Base-by-base conservation (phyloP, 1,284 basidiomycete genomes). In the Pseudomicrostroma phylloplanum region DNA sequence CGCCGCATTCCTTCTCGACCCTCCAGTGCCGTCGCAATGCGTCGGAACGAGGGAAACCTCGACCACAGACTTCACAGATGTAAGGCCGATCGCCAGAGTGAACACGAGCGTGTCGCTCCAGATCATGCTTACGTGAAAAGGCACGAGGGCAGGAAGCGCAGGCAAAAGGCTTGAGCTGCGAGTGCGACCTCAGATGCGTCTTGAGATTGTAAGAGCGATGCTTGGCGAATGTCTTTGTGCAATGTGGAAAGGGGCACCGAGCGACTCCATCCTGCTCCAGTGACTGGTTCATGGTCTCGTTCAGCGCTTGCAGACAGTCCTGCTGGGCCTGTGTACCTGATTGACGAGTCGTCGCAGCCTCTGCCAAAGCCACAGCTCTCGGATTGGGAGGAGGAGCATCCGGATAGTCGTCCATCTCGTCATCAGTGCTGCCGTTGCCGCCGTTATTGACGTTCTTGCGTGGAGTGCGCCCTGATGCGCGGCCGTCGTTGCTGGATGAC, bases 61-160 rank as follows among this genome's bases (percentile, higher is more conserved):
- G 75, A 17, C 71, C 66, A 65, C 77, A 79, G 43, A 69, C 70
- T 36, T 73, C 67, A 63, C 77, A 79, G 1, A 78, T 64, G 58
- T 79, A 79, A 17, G 77, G 77, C 61, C 75, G 74, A 62, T 79
- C 77, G 43, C 77, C 77, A 17, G 74, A 74, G 46, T 77, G 76
- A 1, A 77, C 75, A 9, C 76, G 68, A 19, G 75, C 71, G 59
- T 78, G 76, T 23, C 76, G 61, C 64, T 77, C 76, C 42, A 78
- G 62, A 59, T 78, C 76, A 63, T 78, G 76, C 60, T 76, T 78
- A 30, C 76, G 67, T 42, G 69, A 69, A 56, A 78, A 78, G 11
- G 76, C 72, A 13, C 74, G 65, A 11, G 74, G 70, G 54, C 76
- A 78, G 46, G 70, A 68, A n/a, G 66, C 40, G 62, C 76, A 78